phyloP scores from a whole-genome alignment of 768 basidiomycete species.

The Pilatotrama ljubarskyi region DNA sequence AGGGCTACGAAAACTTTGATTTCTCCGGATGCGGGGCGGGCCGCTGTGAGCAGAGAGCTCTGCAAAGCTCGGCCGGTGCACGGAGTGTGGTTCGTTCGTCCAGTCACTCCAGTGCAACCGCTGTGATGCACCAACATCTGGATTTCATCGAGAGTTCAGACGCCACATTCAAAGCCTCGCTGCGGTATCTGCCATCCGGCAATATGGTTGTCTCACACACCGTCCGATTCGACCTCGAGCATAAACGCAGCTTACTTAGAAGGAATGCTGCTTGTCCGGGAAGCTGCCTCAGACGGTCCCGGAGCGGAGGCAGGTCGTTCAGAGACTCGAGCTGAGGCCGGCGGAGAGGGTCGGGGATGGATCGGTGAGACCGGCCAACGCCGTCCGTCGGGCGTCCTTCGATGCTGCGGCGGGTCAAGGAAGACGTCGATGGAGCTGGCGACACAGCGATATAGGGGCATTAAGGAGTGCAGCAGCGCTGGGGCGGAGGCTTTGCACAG shows the following conservation, averaged over 20 bases:
- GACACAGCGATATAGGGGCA: conserved; percentile 2
- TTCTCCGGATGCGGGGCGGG: background rate
- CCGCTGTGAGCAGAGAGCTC: too few species aligned
- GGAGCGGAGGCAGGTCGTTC: conserved; percentile 6
- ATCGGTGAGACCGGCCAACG: background rate
- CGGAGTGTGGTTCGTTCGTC: too few species aligned
- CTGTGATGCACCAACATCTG: too few species aligned
- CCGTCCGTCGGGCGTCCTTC: background rate
- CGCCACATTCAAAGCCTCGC: background rate
- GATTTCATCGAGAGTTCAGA: background rate
- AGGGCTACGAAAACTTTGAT: background rate
- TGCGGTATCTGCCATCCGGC: conserved; percentile 7
- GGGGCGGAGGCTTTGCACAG: background rate
- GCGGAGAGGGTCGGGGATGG: background rate
- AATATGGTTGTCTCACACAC: background rate
- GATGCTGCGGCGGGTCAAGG: conserved; percentile 15
- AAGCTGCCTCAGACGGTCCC: background rate
- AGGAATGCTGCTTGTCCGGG: background rate
- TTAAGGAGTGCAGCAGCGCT: background rate
- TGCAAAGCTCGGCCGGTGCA: too few species aligned
- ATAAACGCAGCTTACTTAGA: too few species aligned
- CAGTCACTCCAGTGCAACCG: too few species aligned
- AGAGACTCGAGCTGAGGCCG: background rate
- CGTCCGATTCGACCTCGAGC: background rate
- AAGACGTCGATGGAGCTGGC: background rate